A percentile compares a stretch with the other conserved stretches of the same genome.
Evolutionary conservation across 108 stramenopile genomes (phyloP).

Genomic region (Nitzschia putrida): DNA sequence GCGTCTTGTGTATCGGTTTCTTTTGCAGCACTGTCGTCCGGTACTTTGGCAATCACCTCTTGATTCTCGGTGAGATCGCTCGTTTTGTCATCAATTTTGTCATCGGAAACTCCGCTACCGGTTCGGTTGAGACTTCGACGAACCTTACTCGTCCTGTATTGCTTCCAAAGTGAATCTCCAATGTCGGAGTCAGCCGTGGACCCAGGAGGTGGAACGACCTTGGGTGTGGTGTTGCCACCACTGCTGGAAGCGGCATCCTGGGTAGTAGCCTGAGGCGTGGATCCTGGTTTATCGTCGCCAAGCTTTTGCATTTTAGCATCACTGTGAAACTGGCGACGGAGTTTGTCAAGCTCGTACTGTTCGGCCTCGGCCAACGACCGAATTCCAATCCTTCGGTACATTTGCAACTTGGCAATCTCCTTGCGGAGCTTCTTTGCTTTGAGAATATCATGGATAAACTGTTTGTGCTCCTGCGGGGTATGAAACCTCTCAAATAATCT

Average conservation of each 20-base stretch:
- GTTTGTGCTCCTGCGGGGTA: constrained; percentile 82
- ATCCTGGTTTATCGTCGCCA: constrained; percentile 39
- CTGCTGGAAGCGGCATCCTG: neutral
- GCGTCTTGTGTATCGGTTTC: neutral
- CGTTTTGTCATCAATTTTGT: constrained; percentile 3
- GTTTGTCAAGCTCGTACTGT: constrained; percentile 82
- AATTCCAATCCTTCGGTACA: constrained; percentile 87
- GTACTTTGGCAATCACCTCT: neutral
- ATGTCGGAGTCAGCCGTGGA: constrained; percentile 2
- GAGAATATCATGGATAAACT: constrained; percentile 78
- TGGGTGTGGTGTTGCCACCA: neutral
- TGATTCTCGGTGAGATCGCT: neutral
- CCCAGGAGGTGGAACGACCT: neutral
- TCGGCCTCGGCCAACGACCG: constrained; percentile 79
- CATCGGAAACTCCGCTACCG: neutral
- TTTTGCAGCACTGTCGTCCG: neutral
- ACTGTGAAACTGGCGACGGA: constrained; percentile 74
- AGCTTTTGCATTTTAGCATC: constrained; percentile 61
- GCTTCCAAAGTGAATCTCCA: constrained; percentile 45
- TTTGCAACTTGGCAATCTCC: constrained; percentile 94
- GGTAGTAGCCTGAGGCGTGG: constrained; percentile 3
- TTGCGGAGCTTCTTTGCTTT: constrained; percentile 84
- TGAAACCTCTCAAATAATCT: constrained; percentile 92
- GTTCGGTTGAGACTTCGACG: constrained; percentile 36
- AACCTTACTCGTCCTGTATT: constrained; percentile 34